Percentiles rank a stretch among this genome's conserved stretches.
These are phyloP conservation scores for Globisporangium perplexum DNA, from an alignment of 352 stramenopile genomes.

Conservation along the genomic window DNA sequence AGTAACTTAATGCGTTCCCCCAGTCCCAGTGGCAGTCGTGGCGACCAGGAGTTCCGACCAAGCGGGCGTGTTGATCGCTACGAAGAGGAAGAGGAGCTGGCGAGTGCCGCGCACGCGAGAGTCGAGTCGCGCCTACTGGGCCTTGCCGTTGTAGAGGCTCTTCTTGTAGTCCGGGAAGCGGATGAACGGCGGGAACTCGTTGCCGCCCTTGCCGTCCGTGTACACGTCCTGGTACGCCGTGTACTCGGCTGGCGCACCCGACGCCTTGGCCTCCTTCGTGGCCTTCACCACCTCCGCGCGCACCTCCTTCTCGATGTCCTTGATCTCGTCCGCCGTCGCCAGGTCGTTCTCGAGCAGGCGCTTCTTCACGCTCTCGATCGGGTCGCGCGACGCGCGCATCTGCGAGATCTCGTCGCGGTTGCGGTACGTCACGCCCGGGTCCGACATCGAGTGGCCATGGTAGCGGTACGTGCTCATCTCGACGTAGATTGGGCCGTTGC, in stretches of 20 bases:
- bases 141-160: slow-evolving; percentile 88
- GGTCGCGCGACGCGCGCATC: slow-evolving; percentile 97
- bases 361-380: slow-evolving; percentile 99
- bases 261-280: slow-evolving; percentile 90
- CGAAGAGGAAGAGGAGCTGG: too few relatives aligned
- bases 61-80: too few relatives aligned
- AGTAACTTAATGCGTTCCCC: too few relatives aligned
- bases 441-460: slow-evolving; percentile 99
- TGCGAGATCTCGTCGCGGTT: slow-evolving; percentile 99
- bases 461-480: slow-evolving; percentile 99
- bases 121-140: slow-evolving; percentile 15
- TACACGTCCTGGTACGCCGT: slow-evolving; percentile 87
- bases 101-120: too few relatives aligned
- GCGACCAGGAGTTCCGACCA: too few relatives aligned
- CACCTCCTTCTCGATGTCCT: slow-evolving; percentile 99
- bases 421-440: slow-evolving; percentile 99
- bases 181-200: slow-evolving; percentile 95
- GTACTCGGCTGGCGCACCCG: slow-evolving; percentile 38
- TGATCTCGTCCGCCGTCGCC: slow-evolving; percentile 96
- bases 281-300: slow-evolving; percentile 96
- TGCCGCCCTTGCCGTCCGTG: slow-evolving; percentile 81
- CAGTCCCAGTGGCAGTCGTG: too few relatives aligned
- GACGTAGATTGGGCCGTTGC: slow-evolving; percentile 99
- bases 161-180: slow-evolving; percentile 96
- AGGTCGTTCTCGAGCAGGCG: slow-evolving; percentile 93